Conservation (phyloP, 306 rosid genomes). For the Begonia loranthoides region DNA sequence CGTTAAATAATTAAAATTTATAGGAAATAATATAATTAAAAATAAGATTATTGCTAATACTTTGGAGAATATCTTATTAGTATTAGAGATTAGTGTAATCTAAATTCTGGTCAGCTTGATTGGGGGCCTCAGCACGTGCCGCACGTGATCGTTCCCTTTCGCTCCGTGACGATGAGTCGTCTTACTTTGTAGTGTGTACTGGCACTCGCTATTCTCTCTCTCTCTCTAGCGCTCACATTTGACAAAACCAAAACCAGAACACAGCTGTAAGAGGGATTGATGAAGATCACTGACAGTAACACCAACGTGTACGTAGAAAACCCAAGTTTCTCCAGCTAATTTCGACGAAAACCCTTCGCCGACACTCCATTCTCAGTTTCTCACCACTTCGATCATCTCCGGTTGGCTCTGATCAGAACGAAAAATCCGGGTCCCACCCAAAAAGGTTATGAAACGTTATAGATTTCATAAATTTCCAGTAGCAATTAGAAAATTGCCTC, state of each 20-base stretch:
- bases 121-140: slow-evolving; percentile 6
- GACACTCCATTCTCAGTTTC: neutral
- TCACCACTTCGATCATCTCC: neutral
- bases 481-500: no score
- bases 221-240: neutral
- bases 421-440: neutral
- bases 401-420: neutral
- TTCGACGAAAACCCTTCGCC: neutral
- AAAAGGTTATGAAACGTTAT: neutral
- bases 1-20: no score
- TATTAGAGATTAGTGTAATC: no score
- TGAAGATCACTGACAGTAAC: neutral
- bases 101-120: neutral
- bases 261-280: neutral
- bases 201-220: neutral
- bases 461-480: neutral
- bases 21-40: no score
- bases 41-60: no score
- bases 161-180: neutral
- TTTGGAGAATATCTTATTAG: no score
- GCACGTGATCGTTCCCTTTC: slow-evolving; percentile 7
- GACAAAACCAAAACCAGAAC: neutral
- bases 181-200: neutral
- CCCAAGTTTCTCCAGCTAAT: neutral
- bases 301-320: neutral